These are phyloP conservation scores for Brassica hybrid DNA, from an alignment of 441 rosid species.

Conservation along the genomic window DNA sequence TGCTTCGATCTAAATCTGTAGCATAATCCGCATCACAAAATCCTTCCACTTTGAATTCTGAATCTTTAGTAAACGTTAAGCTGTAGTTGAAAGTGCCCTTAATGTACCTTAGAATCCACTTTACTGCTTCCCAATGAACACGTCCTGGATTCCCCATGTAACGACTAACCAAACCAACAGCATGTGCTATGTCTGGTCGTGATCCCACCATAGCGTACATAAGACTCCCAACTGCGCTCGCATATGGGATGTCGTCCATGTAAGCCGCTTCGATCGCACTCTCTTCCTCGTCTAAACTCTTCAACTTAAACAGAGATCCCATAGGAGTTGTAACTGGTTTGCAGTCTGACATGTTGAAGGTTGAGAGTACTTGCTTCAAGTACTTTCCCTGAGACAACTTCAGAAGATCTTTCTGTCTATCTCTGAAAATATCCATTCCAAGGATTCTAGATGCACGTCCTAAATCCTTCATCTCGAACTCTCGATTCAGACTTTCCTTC, in stretches of 20 bases:
- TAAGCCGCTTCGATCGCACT: neutral
- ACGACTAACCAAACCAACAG: neutral
- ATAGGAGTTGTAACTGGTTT: neutral
- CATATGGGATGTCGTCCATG: neutral
- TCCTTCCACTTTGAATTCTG: neutral
- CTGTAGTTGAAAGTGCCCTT: neutral
- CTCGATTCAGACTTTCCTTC: neutral
- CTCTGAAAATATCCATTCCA: neutral
- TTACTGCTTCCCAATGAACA: neutral
- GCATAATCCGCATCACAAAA: neutral
- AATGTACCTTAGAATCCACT: neutral
- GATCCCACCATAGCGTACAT: neutral
- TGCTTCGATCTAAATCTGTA: neutral
- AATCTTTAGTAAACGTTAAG: neutral
- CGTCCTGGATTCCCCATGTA: neutral
- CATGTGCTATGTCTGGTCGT: neutral
- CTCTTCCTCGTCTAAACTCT: neutral
- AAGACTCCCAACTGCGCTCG: neutral
- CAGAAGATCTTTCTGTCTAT: neutral
- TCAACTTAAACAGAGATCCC: neutral
- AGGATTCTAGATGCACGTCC: neutral
- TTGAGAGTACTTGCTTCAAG: neutral
- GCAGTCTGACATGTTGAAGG: neutral
- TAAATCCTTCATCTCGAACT: neutral
- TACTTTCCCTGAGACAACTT: neutral